Base-by-base conservation (phyloP, 2,329 filamentous ascomycete genomes). In the Aotearoamyces nothofagi region DNA sequence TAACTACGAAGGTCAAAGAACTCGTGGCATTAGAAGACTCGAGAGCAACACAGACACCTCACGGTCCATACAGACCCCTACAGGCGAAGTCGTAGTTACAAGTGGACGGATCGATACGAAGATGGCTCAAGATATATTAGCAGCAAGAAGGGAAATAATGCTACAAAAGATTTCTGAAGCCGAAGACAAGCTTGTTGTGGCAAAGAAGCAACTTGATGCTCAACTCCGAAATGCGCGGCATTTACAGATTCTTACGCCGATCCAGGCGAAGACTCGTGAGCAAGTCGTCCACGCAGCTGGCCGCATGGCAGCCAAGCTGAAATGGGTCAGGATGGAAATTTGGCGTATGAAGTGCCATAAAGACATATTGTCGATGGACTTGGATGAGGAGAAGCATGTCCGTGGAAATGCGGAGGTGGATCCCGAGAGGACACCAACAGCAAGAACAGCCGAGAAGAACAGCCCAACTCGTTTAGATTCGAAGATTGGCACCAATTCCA, bases 241-340 rank as follows among this genome's bases (percentile, higher is more conserved):
- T 53, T 60, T 98, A 22, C 74, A 87, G 35, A 73, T 96, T 12
- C 56, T 96, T 14, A 82, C 87, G 1, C 90, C 90, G 0, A 83
- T 98, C 25, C 80, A 92, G 45, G 73, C 77, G n/a, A 84, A 84
- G 53, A 86, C 83, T 0, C 68, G 90, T 35, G 87, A 96, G 35
- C 70, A 83, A 34, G 67, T 96, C 31, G 65, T 94, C n/a, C 63
- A 78, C 38, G 79, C 83, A 11, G 87, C 90, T 12, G 82, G 77
- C 5, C 73, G 78, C 5, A 76, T 92, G 55, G 75, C 86, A 32
- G 83, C 83, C 3, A 84, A 87, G 49, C 57, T 98, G 35, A 92
- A 90, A 50, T 94, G 87, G 87, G 75, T 78, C n/a, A 69, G 87
- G 35, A 78, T 92, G 49, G 83, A 93, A 40, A 90, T 94, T 12